These are phyloP conservation scores for Phytophthora podocarpi DNA, from an alignment of 352 stramenopile species.

Conservation along the genomic window DNA sequence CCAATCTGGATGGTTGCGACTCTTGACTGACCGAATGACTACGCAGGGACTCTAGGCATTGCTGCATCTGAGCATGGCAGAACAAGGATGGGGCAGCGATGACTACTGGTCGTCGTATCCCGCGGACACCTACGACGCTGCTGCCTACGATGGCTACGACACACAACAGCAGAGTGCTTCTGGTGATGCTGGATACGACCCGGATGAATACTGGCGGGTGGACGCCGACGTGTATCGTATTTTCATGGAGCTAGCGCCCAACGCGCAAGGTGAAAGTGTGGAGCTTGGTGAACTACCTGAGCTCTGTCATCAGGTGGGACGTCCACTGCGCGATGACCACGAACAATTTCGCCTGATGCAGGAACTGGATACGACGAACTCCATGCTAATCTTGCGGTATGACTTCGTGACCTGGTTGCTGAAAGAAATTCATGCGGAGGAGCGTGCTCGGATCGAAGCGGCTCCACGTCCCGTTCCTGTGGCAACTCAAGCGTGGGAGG, in stretches of 20 bases:
- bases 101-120: background rate
- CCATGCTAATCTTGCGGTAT: slow-evolving; percentile 57
- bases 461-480: slow-evolving; percentile 22
- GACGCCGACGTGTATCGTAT: slow-evolving; percentile 47
- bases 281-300: slow-evolving; percentile 51
- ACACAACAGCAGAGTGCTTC: background rate
- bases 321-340: slow-evolving; percentile 45
- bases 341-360: slow-evolving; percentile 54
- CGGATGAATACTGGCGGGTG: slow-evolving; percentile 53
- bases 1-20: slow-evolving; percentile 5
- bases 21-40: slow-evolving; percentile 16
- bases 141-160: background rate
- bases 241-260: slow-evolving; percentile 46
- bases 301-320: slow-evolving; percentile 47
- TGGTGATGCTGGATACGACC: slow-evolving; percentile 8
- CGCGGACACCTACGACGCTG: background rate
- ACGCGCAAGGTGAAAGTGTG: slow-evolving; percentile 37
- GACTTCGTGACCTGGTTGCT: slow-evolving; percentile 66
- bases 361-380: slow-evolving; percentile 63
- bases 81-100: slow-evolving; percentile 10
- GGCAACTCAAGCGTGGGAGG: slow-evolving; percentile 52
- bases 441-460: slow-evolving; percentile 19
- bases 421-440: slow-evolving; percentile 32
- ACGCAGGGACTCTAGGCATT: background rate
- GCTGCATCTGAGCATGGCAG: slow-evolving; percentile 16